Base-by-base conservation (phyloP, 495 filamentous ascomycete species). In the Aspergillus asperescens region DNA sequence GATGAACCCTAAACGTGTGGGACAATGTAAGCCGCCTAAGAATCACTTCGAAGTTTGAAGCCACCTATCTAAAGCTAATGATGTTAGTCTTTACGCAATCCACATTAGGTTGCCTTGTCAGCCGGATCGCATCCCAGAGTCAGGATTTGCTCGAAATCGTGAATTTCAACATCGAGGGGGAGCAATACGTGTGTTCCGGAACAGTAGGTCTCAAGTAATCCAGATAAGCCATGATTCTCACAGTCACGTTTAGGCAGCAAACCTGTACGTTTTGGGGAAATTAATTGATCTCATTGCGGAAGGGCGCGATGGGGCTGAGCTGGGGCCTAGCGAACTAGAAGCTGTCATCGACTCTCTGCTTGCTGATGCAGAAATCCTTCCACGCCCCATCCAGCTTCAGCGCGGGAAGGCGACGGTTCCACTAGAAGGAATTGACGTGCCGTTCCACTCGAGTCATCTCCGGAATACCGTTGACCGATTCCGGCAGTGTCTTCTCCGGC, bases 121-220 rank as follows among this genome's bases (percentile, higher is more conserved):
- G 53, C 10, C 48, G 41, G 12, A 59, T 74, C 22, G 50, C 57
- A 13, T 2, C 20, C 4, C 40, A 45, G 13, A 71, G 60, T 15
- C 38, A 44, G 7, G 44, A 52, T 16, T 44, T 74, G 7, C 59
- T 74, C 5, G 71, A 74, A 35, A 67, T 76, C 37, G 73, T 76
- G 7, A 76, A 76, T 40, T 66, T 59, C 58, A 76, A 76, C 47
- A 48, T 74, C 6, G 40, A 59, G 1, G 56, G 58, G 12, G 54
- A 62, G 48, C 73, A 76, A 50, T 76, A 76, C 58, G 71, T 76
- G 23, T 74, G 73, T 57, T 68, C 71, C 2, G 69, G 73, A 18
- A 54, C 61, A 23, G 67, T 69, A 63, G 31, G 61, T 54, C 15
- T 15, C 5, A 12, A 8, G 3, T 41, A 47, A 13, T n/a, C 29